phyloP scores from a whole-genome alignment of 192 early-diverging fungal genomes.

The Coemansia sp. region DNA sequence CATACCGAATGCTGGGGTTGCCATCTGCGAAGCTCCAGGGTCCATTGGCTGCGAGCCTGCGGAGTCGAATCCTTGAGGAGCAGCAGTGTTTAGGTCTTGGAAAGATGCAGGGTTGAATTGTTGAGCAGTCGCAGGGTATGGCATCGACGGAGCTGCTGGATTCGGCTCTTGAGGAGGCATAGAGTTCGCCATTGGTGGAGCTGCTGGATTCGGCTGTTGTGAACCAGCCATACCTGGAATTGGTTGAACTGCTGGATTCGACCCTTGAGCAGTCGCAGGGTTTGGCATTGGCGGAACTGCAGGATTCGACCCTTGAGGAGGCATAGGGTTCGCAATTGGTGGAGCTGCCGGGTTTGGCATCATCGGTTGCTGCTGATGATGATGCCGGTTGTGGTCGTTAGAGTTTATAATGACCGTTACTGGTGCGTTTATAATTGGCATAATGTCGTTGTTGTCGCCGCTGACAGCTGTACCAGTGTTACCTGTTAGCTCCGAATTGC shows the following conservation, averaged over 20 bases:
- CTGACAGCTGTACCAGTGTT: slow-evolving; percentile 48
- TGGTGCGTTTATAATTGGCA: slow-evolving; percentile 53
- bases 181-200: background rate
- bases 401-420: slow-evolving; percentile 49
- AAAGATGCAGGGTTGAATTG: background rate
- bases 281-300: background rate
- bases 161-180: background rate
- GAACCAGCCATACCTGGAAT: background rate
- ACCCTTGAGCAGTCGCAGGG: background rate
- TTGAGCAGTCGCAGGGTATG: background rate
- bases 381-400: slow-evolving; percentile 4
- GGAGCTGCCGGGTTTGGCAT: background rate
- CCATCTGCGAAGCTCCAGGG: background rate
- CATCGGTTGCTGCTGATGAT: background rate
- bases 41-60: background rate
- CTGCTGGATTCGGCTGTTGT: background rate
- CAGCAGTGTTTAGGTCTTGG: background rate
- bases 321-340: background rate
- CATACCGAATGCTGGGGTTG: background rate
- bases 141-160: background rate
- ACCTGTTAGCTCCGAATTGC: slow-evolving; percentile 36
- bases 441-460: slow-evolving; percentile 49
- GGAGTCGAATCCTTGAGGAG: background rate
- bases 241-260: background rate
- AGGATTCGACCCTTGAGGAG: background rate